These are phyloP conservation scores for Sporothrix dimorphospora DNA, from an alignment of 2,329 filamentous ascomycete genomes.

Conservation along the genomic window DNA sequence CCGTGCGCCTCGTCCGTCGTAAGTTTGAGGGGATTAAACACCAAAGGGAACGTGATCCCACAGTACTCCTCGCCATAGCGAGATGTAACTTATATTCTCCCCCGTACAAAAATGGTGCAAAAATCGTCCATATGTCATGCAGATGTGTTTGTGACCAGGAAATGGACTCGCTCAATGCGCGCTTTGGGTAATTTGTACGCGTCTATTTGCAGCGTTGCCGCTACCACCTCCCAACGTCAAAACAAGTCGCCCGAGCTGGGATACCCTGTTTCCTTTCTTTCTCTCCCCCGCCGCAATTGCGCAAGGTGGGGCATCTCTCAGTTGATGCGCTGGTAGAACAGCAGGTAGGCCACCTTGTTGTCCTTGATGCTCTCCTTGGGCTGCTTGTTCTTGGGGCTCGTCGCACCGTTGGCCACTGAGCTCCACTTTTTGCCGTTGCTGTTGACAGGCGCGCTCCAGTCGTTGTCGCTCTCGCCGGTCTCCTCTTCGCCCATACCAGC, in stretches of 20 bases:
- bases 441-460: constrained; percentile 65
- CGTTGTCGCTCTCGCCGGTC: constrained; percentile 63
- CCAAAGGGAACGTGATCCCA: neutral
- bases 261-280: too few relatives aligned
- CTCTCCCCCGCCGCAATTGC: too few relatives aligned
- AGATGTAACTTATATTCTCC: neutral
- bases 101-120: neutral
- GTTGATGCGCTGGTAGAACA: constrained; percentile 86
- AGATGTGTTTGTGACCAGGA: constrained; percentile 7
- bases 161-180: neutral
- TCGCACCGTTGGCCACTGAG: constrained; percentile 66
- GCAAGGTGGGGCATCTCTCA: neutral
- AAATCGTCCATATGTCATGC: constrained; percentile 7
- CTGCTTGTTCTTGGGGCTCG: constrained; percentile 58
- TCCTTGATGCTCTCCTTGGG: constrained; percentile 73
- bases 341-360: constrained; percentile 94
- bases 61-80: neutral
- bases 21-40: neutral
- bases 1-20: constrained; percentile 2
- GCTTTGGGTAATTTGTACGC: neutral
- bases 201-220: neutral
- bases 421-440: constrained; percentile 74
- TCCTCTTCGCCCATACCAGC: constrained; percentile 70
- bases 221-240: neutral
- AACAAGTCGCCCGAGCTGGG: too few relatives aligned